Percentiles rank a stretch among this genome's conserved stretches.
Conservation (phyloP, 2,329 filamentous ascomycete species). For the Paracoccidioides lutzii region DNA sequence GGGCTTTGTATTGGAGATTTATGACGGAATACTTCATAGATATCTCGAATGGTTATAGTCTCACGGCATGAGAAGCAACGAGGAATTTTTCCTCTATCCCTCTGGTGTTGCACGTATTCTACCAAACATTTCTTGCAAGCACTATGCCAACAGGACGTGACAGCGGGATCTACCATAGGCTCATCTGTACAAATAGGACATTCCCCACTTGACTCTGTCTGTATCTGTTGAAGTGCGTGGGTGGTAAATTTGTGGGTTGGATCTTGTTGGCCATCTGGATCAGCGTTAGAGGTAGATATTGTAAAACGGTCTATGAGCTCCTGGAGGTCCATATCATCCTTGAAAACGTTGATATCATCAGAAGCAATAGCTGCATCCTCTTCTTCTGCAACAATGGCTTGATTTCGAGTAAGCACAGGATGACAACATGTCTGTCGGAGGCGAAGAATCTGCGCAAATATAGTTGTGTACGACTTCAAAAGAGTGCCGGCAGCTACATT, state of each 20-base stretch:
- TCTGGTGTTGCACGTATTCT: constrained; percentile 78
- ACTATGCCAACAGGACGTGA: constrained; percentile 95
- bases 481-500: constrained; percentile 87
- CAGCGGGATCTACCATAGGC: constrained; percentile 85
- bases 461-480: constrained; percentile 90
- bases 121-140: constrained; percentile 90
- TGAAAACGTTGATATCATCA: constrained; percentile 66
- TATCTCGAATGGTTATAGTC: constrained; percentile 64
- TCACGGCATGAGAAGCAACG: constrained; percentile 87
- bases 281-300: constrained; percentile 48
- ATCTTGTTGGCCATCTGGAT: constrained; percentile 33
- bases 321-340: constrained; percentile 92
- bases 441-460: constrained; percentile 90
- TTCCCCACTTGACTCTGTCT: constrained; percentile 75
- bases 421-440: constrained; percentile 92
- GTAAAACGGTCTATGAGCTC: constrained; percentile 77
- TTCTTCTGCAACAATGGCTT: constrained; percentile 73
- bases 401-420: constrained; percentile 75
- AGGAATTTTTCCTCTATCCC: constrained; percentile 59
- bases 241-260: constrained; percentile 65
- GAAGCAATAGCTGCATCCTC: constrained; percentile 65
- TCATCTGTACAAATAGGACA: constrained; percentile 93
- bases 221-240: constrained; percentile 79
- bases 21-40: constrained; percentile 84
- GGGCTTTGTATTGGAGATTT: constrained; percentile 27